Conservation (phyloP, 441 rosid species). For the Biscutella laevigata region DNA sequence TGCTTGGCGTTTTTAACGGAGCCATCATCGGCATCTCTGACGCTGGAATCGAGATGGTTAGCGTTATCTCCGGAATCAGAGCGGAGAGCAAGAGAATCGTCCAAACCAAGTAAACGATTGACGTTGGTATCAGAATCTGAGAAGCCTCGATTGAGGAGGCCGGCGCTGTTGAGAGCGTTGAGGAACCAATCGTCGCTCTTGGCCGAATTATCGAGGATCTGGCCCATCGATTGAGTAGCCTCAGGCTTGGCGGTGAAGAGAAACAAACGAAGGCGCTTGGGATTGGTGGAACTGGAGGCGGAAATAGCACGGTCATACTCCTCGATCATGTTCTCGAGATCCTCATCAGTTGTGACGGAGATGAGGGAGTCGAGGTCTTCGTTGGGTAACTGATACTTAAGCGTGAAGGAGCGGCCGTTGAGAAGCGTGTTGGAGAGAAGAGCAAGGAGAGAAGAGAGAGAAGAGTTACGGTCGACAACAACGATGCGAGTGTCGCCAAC, state of each 20-base stretch:
- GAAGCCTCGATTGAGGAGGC: conserved; percentile 52
- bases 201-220: conserved; percentile 48
- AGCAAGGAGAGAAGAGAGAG: conserved; percentile 45
- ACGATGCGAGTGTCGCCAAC: conserved; percentile 86
- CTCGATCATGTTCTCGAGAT: conserved; percentile 90
- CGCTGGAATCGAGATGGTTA: too few species aligned
- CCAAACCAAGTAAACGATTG: conserved; percentile 68
- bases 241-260: conserved; percentile 64
- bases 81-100: conserved; percentile 35
- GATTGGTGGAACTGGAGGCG: conserved; percentile 31
- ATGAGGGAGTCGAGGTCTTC: conserved; percentile 90
- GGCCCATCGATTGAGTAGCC: conserved; percentile 63
- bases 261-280: conserved; percentile 63
- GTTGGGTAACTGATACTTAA: conserved; percentile 85
- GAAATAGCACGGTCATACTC: conserved; percentile 68
- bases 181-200: conserved; percentile 92
- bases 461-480: conserved; percentile 60
- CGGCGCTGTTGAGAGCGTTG: conserved; percentile 62
- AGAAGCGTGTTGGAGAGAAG: conserved; percentile 63
- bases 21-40: conserved; percentile 33
- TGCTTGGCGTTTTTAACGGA: conserved; percentile 42
- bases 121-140: conserved; percentile 61
- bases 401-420: conserved; percentile 52
- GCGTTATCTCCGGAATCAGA: conserved; percentile 24
- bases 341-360: conserved; percentile 86